Evolutionary conservation across 2,329 filamentous ascomycete genomes (phyloP), one percentile per base, ranked within the genome.

Genomic region (Phaeosphaeria sp.): DNA sequence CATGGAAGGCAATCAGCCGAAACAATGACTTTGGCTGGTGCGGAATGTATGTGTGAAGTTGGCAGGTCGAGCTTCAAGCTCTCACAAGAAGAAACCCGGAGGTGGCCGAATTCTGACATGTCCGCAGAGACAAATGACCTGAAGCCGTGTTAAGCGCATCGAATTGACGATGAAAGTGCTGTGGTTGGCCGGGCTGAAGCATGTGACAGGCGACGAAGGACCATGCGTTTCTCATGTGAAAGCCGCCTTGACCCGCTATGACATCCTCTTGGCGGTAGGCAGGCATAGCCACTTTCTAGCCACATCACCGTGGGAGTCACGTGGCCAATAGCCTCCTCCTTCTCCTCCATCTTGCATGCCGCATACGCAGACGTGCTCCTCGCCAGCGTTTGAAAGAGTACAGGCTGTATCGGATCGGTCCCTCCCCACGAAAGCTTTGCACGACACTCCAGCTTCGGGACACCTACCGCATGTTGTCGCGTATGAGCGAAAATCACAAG

Each of bases 151-250:
- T 57, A 64, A 64, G 59, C 61, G 63, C 56, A 59, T 63, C 59
- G 55, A 49, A 60, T 63, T 56, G 36, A 53, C 25, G 55, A 55
- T 57, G 59, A 56, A 49, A 20, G 21, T 53, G 51, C 57, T 57
- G 57, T 62, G 61, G 61, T 64, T 64, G 63, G 61, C 46, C 52
- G 49, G 54, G 46, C 46, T 49, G 49, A 49, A 53, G 64, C 67
- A 69, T 68, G 67, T 69, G 67, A 69, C 63, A 65, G 59, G 8
- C 43, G 21, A 54, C 51, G 60, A 53, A 56, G 55, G 57, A 27
- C 46, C 46, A 48, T 48, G 46, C 46, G 30, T 24, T 27, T 25
- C 49, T 51, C 63, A 66, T 66, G 63, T 66, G 63, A 66, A 64
- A 64, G 63, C 57, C 56, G 55, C 57, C 33, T 43, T 50, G 45